Conservation (phyloP, 177 flowering plant genomes). For the Vitis hybrid region DNA sequence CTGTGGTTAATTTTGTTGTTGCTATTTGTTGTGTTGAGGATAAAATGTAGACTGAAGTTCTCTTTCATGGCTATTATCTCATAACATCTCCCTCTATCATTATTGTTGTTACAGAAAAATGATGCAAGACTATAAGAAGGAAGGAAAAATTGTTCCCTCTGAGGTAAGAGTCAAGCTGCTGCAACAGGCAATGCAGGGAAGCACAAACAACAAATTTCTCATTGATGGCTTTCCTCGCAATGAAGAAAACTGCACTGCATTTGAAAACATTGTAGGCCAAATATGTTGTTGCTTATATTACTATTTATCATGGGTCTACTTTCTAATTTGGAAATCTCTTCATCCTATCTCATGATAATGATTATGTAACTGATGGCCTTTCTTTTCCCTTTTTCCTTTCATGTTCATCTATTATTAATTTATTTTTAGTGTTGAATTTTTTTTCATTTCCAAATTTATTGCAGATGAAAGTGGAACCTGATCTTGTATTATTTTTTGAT, state of each 20-base stretch:
- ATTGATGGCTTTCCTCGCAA: constrained; percentile 53
- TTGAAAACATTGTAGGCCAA: constrained; percentile 26
- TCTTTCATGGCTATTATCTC: neutral
- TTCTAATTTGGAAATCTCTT: neutral
- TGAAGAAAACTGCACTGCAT: constrained; percentile 35
- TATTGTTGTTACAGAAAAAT: constrained; percentile 10
- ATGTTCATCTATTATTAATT: too few species aligned
- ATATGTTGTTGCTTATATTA: neutral
- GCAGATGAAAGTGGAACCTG: constrained; percentile 26
- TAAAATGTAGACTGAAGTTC: neutral
- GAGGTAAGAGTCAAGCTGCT: constrained; percentile 46
- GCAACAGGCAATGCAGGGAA: constrained; percentile 38
- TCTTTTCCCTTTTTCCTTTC: neutral
- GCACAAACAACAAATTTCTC: constrained; percentile 38
- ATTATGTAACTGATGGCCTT: neutral
- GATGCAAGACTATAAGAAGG: constrained; percentile 34
- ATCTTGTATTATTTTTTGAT: constrained; percentile 21
- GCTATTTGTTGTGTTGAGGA: neutral
- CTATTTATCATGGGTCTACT: neutral
- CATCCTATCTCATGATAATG: neutral
- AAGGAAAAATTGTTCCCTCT: constrained; percentile 54
- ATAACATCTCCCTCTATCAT: neutral
- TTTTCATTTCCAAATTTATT: neutral
- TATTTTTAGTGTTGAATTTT: too few species aligned
- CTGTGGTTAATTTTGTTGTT: neutral